Evolutionary conservation across 1,139 yeast species (phyloP).

Genomic region (Debaryomyces subglobosus): DNA sequence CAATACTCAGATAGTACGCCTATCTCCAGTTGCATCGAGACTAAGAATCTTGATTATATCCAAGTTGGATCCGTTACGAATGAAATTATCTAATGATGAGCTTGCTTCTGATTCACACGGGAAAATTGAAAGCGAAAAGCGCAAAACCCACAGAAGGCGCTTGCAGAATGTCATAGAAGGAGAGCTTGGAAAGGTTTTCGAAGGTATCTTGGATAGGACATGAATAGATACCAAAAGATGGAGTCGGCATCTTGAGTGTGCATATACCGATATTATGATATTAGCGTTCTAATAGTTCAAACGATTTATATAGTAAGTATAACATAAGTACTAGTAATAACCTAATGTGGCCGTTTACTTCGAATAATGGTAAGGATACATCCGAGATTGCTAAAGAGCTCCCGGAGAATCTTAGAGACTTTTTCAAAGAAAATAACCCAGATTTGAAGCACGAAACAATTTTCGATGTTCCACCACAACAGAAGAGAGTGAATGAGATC

Average conservation of each 20-base stretch:
- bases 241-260: not conserved
- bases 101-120: not conserved
- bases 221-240: constrained; percentile 3
- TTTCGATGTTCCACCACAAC: constrained; percentile 32
- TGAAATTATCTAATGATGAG: constrained; percentile 9
- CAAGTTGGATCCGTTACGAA: constrained; percentile 19
- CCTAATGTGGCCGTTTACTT: constrained; percentile 28
- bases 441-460: constrained; percentile 27
- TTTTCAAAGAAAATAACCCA: constrained; percentile 38
- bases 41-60: constrained; percentile 41
- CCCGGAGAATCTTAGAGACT: constrained; percentile 30
- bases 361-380: constrained; percentile 18
- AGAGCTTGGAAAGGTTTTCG: constrained; percentile 43
- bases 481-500: constrained; percentile 32
- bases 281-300: not conserved
- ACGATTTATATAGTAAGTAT: constrained; percentile 1
- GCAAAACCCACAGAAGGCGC: constrained; percentile 15
- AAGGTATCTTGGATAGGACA: constrained; percentile 40
- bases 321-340: not conserved
- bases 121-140: not conserved
- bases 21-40: constrained; percentile 49
- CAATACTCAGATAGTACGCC: constrained; percentile 50
- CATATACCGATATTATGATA: not conserved
- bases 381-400: constrained; percentile 31
- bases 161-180: constrained; percentile 31